phyloP scores from a whole-genome alignment of 2,329 filamentous ascomycete species.

The Colletotrichum graminicola region DNA sequence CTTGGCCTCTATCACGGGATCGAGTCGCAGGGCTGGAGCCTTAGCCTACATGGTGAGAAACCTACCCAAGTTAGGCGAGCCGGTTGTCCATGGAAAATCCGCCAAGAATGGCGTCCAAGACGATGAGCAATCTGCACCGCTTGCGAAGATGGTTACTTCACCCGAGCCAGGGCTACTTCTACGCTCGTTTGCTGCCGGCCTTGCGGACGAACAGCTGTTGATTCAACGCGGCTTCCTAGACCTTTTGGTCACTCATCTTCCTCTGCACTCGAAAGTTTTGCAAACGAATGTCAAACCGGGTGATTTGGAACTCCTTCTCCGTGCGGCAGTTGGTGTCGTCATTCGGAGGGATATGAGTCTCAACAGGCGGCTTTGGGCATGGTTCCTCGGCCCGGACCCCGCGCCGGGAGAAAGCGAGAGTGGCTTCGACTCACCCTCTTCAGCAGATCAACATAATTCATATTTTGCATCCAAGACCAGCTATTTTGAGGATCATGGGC shows the following conservation, averaged over 20 bases:
- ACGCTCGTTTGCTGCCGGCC: slow-evolving; percentile 90
- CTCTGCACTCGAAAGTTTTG: slow-evolving; percentile 84
- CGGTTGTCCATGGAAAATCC: slow-evolving; percentile 48
- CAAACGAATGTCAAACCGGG: slow-evolving; percentile 78
- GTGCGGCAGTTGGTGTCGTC: slow-evolving; percentile 88
- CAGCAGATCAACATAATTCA: slow-evolving; percentile 57
- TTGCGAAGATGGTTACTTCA: slow-evolving; percentile 78
- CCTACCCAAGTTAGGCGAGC: slow-evolving; percentile 76
- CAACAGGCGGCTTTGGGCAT: slow-evolving; percentile 94
- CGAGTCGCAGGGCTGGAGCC: slow-evolving; percentile 85
- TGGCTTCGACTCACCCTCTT: slow-evolving; percentile 59
- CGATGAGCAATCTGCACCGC: slow-evolving; percentile 63
- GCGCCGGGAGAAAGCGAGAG: slow-evolving; percentile 62
- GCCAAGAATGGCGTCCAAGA: slow-evolving; percentile 49
- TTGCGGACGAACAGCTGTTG: slow-evolving; percentile 87
- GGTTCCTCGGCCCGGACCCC: slow-evolving; percentile 87
- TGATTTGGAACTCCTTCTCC: slow-evolving; percentile 85
- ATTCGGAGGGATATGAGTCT: slow-evolving; percentile 95
- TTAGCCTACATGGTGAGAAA: slow-evolving; percentile 86
- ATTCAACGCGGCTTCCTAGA: slow-evolving; percentile 96
- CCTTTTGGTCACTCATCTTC: slow-evolving; percentile 88
- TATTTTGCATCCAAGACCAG: slow-evolving; percentile 72
- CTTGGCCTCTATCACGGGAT: slow-evolving; percentile 89
- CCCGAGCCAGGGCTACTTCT: slow-evolving; percentile 93
- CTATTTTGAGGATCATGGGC: slow-evolving; percentile 86